Evolutionary conservation across 805 yeast species (phyloP).

Genomic region (Ogataea naganishii): DNA sequence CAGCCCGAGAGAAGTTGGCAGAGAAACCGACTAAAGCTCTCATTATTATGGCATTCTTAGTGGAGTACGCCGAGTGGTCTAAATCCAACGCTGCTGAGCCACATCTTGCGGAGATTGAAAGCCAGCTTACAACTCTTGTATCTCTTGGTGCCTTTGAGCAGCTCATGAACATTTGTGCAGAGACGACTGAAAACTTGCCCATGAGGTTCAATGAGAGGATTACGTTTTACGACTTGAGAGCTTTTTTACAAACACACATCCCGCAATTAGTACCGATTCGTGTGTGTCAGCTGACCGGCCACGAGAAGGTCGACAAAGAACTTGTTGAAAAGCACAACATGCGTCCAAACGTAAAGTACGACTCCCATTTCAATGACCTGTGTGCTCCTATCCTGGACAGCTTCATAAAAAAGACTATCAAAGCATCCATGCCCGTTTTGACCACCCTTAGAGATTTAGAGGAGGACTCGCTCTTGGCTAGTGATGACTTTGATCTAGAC

Average conservation of each 20-base stretch:
- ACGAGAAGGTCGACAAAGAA: slow-evolving; percentile 20
- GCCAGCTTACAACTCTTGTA: too few species aligned
- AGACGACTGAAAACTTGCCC: slow-evolving; percentile 29
- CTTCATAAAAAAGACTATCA: slow-evolving; percentile 47
- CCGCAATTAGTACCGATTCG: slow-evolving; percentile 49
- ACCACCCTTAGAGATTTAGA: slow-evolving; percentile 65
- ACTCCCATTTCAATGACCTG: slow-evolving; percentile 23
- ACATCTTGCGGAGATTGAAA: too few species aligned
- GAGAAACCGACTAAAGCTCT: slow-evolving; percentile 40
- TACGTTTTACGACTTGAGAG: slow-evolving; percentile 52
- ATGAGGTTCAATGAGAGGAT: slow-evolving; percentile 18
- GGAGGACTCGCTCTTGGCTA: slow-evolving; percentile 59
- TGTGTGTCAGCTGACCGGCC: slow-evolving; percentile 32
- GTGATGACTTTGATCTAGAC: slow-evolving; percentile 47
- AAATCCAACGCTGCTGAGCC: too few species aligned
- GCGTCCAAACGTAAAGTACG: slow-evolving; percentile 11
- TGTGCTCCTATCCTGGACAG: slow-evolving; percentile 36
- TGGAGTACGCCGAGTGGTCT: slow-evolving; percentile 62
- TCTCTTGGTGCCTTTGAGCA: slow-evolving; percentile 67
- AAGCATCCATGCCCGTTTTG: slow-evolving; percentile 56
- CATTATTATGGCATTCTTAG: slow-evolving; percentile 41
- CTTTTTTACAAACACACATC: slow-evolving; percentile 55
- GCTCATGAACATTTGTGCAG: slow-evolving; percentile 52
- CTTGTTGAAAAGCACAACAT: slow-evolving; percentile 18
- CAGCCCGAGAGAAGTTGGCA: slow-evolving; percentile 32